Evolutionary conservation across 805 yeast genomes (phyloP), one percentile per base, ranked within the genome.

Genomic region (Candida vartiovaarae): DNA sequence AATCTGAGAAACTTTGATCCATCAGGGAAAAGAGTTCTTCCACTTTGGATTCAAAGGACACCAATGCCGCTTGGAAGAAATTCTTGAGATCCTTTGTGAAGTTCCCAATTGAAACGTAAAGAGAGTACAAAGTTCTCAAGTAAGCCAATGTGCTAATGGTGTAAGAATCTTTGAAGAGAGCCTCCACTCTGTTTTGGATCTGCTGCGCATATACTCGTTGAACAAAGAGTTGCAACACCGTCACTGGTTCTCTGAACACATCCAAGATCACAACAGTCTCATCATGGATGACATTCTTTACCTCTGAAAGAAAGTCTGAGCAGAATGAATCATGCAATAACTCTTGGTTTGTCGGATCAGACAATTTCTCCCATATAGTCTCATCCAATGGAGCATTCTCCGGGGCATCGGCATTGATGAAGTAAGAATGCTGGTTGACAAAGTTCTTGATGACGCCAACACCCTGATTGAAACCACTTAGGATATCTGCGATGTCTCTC

Each of bases 391-490:
- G 38, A 8, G 51, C 45, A 32, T 64, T 54, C 6, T 62, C 58
- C 6, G 56, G 44, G 3, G 47, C 39, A 8, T 43, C 57, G 33
- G 61, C 64, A 52, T 62, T 54, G 39, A 65, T 68, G 61, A 90
- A 84, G 46, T 82, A 74, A 39, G 80, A 84, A 57, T 85, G 87
- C 57, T 85, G 88, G 57, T 78, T 80, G 35, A 90, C 84, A 64
- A 86, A 91, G 39, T 82, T 79, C 57, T 82, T 87, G 7, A 87
- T 83, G 7, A 90, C 91, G 46, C 83, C 80, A 8, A 76, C 72
- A 9, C 96, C 96, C 20, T 88, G 91, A 57, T 91, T 90, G 67
- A 81, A 91, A 48, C 80, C 85, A 42, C 80, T 75, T 40, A 90
- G 68, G 15, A 89, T 76, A 40, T 77, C 78, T 0, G 96, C 87